Evolutionary conservation across 495 filamentous ascomycete species (phyloP), one percentile per base, ranked within the genome.

Genomic region (Neurospora pannonica): DNA sequence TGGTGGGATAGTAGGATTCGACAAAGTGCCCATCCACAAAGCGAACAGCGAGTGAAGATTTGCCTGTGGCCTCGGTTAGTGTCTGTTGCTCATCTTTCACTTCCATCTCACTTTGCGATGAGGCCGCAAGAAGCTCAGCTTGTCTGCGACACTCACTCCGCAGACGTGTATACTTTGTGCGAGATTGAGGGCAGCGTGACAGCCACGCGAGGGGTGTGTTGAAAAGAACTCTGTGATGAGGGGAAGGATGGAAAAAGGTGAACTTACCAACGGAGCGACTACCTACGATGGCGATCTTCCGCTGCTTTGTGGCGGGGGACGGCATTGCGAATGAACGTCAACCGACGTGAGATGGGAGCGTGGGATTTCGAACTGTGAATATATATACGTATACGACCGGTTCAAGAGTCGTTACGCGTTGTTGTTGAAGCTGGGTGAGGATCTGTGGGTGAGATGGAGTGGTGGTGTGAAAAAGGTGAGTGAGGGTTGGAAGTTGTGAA

Each of bases 11-110:
- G 83, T 99, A 99, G 82, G 92, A 95, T 82, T 98, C 97, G 78
- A 98, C 95, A 78, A 99, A 99, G 84, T 97, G 94, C 78, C 94
- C 93, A 81, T 98, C 96, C 80, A 98, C 95, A 82, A 96, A 98
- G 81, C 94, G 97, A 31, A 98, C 97, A 7, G 97, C 97, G 74
- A 99, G 91, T 48, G 96, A 98, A 19, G 94, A 97, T 88, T 99
- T 99, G 81, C 96, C 96, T 99, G 77, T 62, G 21, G 40, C 54
- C 21, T 21, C 39, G 38, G 34, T 71, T 19, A 38, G 34, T 15
- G 24, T 34, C 43, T 67, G 54, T 34, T 67, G 28, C 28, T 67
- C 28, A 19, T 67, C 1, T 31, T 4, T 34, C 6, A 67, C 28
- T 9, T 67, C 15, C 28, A 7, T 67, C 2, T 67, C 28, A 34